Evolutionary conservation across 1,139 yeast genomes (phyloP), one percentile per base, ranked within the genome.

Genomic region (Blastobotrys apis): DNA sequence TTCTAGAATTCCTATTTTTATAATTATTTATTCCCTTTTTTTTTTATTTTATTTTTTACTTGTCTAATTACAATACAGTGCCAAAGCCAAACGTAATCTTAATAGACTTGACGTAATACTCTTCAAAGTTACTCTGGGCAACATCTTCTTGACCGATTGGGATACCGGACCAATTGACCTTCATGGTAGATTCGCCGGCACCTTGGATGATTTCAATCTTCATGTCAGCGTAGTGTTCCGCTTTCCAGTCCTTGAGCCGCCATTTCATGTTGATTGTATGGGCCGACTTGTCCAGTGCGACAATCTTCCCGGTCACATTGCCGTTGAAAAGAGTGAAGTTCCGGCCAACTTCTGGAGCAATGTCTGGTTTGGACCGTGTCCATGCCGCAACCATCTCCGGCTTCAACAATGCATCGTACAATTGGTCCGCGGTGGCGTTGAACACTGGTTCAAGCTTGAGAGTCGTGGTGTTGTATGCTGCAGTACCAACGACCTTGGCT

Each of bases 91-190:
- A 92, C 0, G 96, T 84, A 37, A 87, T 62, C 71, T 88, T 92
- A 60, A 92, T 88, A 8, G 95, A 77, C 64, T 82, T 80, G 47
- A 90, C 80, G 63, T 92, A 92, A 65, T 87, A 85, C 52, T 85
- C 88, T 56, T 87, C 88, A 60, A 94, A 92, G 66, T 92, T 92
- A 37, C 73, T 77, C 59, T 80, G 78, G 34, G 86, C 96, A 47
- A 84, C 73, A 47, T 92, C 98, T 64, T 92, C 97, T 62, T 94
- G 94, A n/a, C 97, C 98, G 37, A 92, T 73, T 17, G 98, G 98
- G 41, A 92, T 82, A n/a, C 97, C 97, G 19, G 78, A 71, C 78
- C 92, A 86, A 47, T 75, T 72, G 30, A 88, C 92, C 48, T 81
- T 78, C 71, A 90, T 72, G 47, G 75, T 78, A 13, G 98, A 92